phyloP scores from a whole-genome alignment of 169 alveolate genomes.

The Toxoplasma gondii region DNA sequence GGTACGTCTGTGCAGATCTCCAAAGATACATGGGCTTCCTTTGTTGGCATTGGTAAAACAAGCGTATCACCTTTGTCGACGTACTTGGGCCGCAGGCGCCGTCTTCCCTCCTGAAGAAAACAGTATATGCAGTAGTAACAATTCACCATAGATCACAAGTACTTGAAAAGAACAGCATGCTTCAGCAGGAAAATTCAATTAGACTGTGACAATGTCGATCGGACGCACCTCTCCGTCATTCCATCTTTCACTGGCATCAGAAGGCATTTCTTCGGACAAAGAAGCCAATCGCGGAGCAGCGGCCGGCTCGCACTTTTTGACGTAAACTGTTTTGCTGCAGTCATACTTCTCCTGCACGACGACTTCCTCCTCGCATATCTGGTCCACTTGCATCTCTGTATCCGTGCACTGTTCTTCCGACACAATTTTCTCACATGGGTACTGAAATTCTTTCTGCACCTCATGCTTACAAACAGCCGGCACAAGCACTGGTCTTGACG shows the following conservation, averaged over 20 bases:
- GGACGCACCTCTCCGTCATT: background rate
- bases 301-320: slow-evolving; percentile 39
- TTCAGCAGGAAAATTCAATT: no score
- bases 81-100: background rate
- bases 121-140: no score
- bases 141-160: no score
- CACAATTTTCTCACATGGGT: slow-evolving; percentile 5
- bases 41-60: slow-evolving; percentile 7
- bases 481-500: background rate
- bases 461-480: slow-evolving; percentile 26
- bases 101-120: background rate
- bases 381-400: background rate
- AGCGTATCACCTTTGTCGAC: background rate
- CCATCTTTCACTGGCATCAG: background rate
- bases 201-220: background rate
- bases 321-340: slow-evolving; percentile 30
- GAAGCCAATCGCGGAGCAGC: background rate
- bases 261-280: background rate
- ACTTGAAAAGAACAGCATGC: no score
- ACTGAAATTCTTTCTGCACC: slow-evolving; percentile 22
- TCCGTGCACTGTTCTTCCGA: slow-evolving; percentile 29
- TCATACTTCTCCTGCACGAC: slow-evolving; percentile 20
- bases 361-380: slow-evolving; percentile 33
- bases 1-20: slow-evolving; percentile 31
- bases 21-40: background rate